Conservation (phyloP, 129 eudicot genomes). For the Helianthus tuberosus region DNA sequence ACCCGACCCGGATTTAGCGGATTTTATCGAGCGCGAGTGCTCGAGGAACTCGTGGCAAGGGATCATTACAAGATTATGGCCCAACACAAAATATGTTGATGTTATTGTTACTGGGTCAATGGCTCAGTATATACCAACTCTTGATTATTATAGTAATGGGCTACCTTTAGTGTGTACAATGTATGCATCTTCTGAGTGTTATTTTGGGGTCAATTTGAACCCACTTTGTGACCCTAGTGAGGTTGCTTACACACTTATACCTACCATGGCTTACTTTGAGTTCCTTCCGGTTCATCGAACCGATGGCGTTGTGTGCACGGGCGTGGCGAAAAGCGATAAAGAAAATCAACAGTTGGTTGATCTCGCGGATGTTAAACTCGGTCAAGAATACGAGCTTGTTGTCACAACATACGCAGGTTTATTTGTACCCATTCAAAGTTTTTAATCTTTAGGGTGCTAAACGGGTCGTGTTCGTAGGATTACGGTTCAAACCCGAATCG, state of each 20-base stretch:
- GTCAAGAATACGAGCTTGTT: constrained; percentile 62
- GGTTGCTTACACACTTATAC: constrained; percentile 65
- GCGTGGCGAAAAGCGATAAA: not conserved
- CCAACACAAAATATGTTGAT: constrained; percentile 62
- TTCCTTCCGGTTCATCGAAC: constrained; percentile 48
- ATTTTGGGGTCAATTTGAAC: constrained; percentile 49
- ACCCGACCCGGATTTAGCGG: constrained; percentile 13
- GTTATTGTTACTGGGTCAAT: constrained; percentile 62
- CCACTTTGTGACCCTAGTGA: constrained; percentile 65
- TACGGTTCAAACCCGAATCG: not conserved
- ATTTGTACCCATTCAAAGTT: not conserved
- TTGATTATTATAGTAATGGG: constrained; percentile 55
- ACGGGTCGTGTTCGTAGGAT: no score
- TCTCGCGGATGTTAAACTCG: constrained; percentile 56
- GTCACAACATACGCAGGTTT: constrained; percentile 67
- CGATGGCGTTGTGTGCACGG: not conserved
- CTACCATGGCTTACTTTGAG: constrained; percentile 78
- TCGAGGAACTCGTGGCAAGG: constrained; percentile 49
- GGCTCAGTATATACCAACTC: constrained; percentile 39
- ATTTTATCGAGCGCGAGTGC: constrained; percentile 16
- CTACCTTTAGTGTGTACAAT: constrained; percentile 13
- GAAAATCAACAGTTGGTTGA: constrained; percentile 38
- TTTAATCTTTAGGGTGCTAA: not conserved
- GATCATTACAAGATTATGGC: constrained; percentile 65
- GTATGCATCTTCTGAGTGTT: constrained; percentile 20